Conservation (phyloP, 371 early-diverging fungal species). For the Catenaria anguillulae region DNA sequence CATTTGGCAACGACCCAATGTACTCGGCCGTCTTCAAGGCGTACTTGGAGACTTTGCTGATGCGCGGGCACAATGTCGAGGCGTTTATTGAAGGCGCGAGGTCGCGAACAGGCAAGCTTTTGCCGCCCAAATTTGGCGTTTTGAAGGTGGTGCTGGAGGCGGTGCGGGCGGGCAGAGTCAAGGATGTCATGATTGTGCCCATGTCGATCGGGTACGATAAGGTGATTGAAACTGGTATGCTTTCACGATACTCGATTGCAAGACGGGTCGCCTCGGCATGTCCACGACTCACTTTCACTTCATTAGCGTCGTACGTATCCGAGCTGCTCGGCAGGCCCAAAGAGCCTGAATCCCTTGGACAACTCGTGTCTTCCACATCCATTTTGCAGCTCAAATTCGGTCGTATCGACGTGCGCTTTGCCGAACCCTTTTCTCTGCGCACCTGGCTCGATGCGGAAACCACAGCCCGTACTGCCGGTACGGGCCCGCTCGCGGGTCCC, state of each 20-base stretch:
- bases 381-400: conserved; percentile 61
- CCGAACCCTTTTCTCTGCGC: conserved; percentile 54
- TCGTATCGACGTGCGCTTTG: conserved; percentile 54
- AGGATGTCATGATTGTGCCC: conserved; percentile 63
- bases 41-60: conserved; percentile 50
- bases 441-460: conserved; percentile 39
- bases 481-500: conserved; percentile 16
- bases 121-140: conserved; percentile 68
- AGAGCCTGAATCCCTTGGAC: conserved; percentile 58
- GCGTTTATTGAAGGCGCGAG: conserved; percentile 80
- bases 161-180: conserved; percentile 37
- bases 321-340: conserved; percentile 73
- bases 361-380: conserved; percentile 34
- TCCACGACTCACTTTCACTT: neutral
- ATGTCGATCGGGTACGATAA: conserved; percentile 78
- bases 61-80: conserved; percentile 61
- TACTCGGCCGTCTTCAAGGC: conserved; percentile 56
- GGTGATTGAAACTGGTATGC: conserved; percentile 59
- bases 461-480: conserved; percentile 18
- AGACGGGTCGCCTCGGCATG: no score
- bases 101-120: conserved; percentile 55
- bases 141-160: conserved; percentile 66
- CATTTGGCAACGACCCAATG: conserved; percentile 62
- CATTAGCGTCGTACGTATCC: conserved; percentile 39
- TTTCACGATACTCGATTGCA: no score